Percentiles rank a stretch among this genome's conserved stretches.
These are phyloP conservation scores for Claviceps sorghi DNA, from an alignment of 2,329 filamentous ascomycete species.

Conservation along the genomic window DNA sequence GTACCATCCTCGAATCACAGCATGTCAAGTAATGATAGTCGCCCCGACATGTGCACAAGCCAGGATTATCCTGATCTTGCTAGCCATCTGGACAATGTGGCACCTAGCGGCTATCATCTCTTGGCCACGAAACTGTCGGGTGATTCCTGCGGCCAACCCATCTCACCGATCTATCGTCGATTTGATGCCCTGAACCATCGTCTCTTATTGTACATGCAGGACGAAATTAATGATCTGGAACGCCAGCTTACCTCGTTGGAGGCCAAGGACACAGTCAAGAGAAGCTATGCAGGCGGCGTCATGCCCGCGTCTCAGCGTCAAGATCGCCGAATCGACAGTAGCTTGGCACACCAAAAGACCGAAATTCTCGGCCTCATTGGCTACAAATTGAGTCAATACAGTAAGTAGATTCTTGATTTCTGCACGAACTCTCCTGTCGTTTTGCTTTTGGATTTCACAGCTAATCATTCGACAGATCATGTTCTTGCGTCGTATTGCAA, in stretches of 20 bases:
- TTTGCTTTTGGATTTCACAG: neutral
- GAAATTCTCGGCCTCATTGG: slow-evolving; percentile 48
- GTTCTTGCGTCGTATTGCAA: slow-evolving; percentile 43
- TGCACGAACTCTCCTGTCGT: neutral
- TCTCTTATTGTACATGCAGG: slow-evolving; percentile 67
- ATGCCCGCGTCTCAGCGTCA: slow-evolving; percentile 45
- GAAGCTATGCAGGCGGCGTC: slow-evolving; percentile 27
- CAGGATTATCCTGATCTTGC: neutral
- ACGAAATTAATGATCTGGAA: slow-evolving; percentile 70
- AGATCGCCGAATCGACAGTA: slow-evolving; percentile 37
- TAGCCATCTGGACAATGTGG: neutral
- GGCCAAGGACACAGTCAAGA: slow-evolving; percentile 34
- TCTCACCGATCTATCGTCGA: slow-evolving; percentile 60
- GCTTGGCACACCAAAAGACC: slow-evolving; percentile 45
- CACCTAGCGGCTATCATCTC: slow-evolving; percentile 46
- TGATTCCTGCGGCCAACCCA: slow-evolving; percentile 11
- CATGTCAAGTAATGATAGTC: neutral
- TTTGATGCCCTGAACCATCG: slow-evolving; percentile 76
- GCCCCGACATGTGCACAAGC: neutral
- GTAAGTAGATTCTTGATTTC: slow-evolving; percentile 24
- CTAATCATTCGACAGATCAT: slow-evolving; percentile 29
- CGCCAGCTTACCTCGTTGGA: slow-evolving; percentile 61
- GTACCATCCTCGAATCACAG: slow-evolving; percentile 2
- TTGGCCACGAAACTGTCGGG: slow-evolving; percentile 38
- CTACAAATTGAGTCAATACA: slow-evolving; percentile 53